phyloP scores from a whole-genome alignment of 2,329 filamentous ascomycete species.

The Lecanicillium sp. region DNA sequence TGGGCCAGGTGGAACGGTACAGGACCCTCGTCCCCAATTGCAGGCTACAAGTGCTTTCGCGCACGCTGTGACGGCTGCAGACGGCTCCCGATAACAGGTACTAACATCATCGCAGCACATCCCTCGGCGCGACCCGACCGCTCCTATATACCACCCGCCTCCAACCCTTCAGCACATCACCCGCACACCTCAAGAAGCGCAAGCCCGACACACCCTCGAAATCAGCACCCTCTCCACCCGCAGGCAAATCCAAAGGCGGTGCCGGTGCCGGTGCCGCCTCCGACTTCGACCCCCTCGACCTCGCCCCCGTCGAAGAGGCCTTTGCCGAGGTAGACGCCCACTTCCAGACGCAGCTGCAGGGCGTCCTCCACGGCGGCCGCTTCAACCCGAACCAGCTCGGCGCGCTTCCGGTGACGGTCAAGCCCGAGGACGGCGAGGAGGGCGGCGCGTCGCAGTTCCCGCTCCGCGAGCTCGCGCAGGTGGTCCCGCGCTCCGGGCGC shows the following conservation, averaged over 20 bases:
- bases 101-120: slow-evolving; percentile 1
- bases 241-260: slow-evolving; percentile 15
- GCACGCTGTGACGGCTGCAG: no score
- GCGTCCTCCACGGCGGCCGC: slow-evolving; percentile 38
- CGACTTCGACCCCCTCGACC: slow-evolving; percentile 40
- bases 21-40: background rate
- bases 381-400: slow-evolving; percentile 48
- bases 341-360: slow-evolving; percentile 38
- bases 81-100: background rate
- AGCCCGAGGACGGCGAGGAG: slow-evolving; percentile 22
- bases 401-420: slow-evolving; percentile 36
- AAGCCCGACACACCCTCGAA: slow-evolving; percentile 22
- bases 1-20: background rate
- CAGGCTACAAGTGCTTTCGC: background rate
- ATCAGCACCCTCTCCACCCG: slow-evolving; percentile 15
- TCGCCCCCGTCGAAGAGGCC: slow-evolving; percentile 42
- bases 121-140: background rate
- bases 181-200: slow-evolving; percentile 32
- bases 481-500: slow-evolving; percentile 41
- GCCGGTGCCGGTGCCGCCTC: slow-evolving; percentile 27
- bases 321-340: slow-evolving; percentile 35
- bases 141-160: background rate
- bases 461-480: slow-evolving; percentile 49
- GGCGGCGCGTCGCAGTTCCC: slow-evolving; percentile 32
- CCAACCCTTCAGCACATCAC: slow-evolving; percentile 27